Evolutionary conservation across 140 eudicot genomes (phyloP), one percentile per base, ranked within the genome.

Genomic region (Bidens hawaiensis): DNA sequence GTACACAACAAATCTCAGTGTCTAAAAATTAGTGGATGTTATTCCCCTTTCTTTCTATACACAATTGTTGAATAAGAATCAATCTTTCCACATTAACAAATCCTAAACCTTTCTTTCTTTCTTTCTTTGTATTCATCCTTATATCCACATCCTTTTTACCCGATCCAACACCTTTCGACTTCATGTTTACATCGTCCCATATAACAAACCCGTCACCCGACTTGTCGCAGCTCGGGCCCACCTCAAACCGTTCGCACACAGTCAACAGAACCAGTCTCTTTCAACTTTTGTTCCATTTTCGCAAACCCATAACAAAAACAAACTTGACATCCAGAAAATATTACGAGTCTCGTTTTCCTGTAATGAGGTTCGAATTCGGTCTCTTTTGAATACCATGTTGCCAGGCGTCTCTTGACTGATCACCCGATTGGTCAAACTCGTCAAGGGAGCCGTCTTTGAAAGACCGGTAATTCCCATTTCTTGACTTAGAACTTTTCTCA

Each of bases 361-460:
- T 33, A 69, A 70, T 75, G 12, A 78, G 78, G 41, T 76, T 61
- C 12, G 77, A 65, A 70, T 53, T 81, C 36, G 84, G 89, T 80
- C 67, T 77, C 71, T 75, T 87, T 69, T 84, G 88, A 68, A 81
- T 64, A 40, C 89, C 94, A 57, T 84, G 72, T 75, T 87, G 94
- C 96, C 89, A 87, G 2, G 85, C 85, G 54, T 82, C 94, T 54
- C 96, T 73, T 5, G 94, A 88, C 36, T 63, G 79, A 41, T 74
- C 74, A 59, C 69, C 69, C 2, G 79, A 74, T 31, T 82, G 87
- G 75, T 79, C 85, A 67, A 77, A 77, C 73, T 85, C 87, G 68
- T 84, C 94, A 68, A 78, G 76, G 1, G 83, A 79, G 49, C 22
- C 53, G 22, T 84, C 96, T 27, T 78, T 85, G 14, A 70, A 73